phyloP scores from a whole-genome alignment of 2,329 filamentous ascomycete species.

The Shiraia sp. region DNA sequence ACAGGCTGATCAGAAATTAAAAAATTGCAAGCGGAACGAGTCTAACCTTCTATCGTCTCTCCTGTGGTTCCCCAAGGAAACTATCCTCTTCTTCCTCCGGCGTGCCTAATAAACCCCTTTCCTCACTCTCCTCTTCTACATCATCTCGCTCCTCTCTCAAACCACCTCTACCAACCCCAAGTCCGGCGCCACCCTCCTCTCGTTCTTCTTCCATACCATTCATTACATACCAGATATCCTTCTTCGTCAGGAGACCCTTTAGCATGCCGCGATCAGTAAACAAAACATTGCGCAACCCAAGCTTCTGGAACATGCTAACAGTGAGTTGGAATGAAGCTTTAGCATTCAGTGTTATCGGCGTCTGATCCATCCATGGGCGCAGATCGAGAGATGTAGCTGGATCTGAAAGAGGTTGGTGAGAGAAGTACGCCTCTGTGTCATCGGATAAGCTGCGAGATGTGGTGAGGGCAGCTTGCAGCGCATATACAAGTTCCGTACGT shows the following conservation, averaged over 20 bases:
- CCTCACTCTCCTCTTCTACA: constrained; percentile 40
- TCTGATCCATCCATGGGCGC: constrained; percentile 98
- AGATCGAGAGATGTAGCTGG: constrained; percentile 80
- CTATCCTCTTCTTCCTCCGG: constrained; percentile 25
- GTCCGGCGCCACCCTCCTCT: constrained; percentile 48
- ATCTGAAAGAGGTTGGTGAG: constrained; percentile 75
- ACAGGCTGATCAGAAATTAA: neutral
- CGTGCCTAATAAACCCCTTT: constrained; percentile 44
- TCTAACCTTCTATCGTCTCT: constrained; percentile 1
- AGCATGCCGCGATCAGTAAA: constrained; percentile 82
- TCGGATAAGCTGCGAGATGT: constrained; percentile 63
- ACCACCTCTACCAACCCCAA: constrained; percentile 30
- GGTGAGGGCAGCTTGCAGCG: constrained; percentile 66
- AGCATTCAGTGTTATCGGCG: constrained; percentile 84
- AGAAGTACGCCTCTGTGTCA: constrained; percentile 81
- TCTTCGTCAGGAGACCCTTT: constrained; percentile 89
- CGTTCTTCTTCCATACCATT: constrained; percentile 58
- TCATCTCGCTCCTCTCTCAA: constrained; percentile 40
- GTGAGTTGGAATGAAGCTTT: constrained; percentile 80
- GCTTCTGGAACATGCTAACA: constrained; percentile 89
- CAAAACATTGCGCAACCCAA: constrained; percentile 87
- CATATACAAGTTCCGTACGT: constrained; percentile 83
- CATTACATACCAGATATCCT: constrained; percentile 93
- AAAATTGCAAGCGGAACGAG: constrained; percentile 4
- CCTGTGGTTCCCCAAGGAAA: constrained; percentile 16